Base-by-base conservation (phyloP, 345 rosid genomes). In the Viola odorata region DNA sequence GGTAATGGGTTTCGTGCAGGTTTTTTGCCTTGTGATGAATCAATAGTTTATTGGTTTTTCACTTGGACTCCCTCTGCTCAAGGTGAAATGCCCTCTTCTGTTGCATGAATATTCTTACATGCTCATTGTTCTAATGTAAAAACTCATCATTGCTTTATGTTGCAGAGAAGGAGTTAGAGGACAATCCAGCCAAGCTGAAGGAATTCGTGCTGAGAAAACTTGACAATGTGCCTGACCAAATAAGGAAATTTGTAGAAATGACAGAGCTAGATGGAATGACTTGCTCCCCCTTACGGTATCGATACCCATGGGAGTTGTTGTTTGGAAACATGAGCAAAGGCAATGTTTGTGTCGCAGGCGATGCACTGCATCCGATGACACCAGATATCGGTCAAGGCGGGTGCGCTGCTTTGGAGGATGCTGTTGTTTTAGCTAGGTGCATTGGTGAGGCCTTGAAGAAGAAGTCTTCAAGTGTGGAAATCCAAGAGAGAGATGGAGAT, bases 321-420 rank as follows among this genome's bases (percentile, higher is more conserved):
- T 78, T 82, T 82, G 63, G 81, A 73, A 77, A 78, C 61, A 81
- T 82, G 13, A 73, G 88, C 65, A 82, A 77, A 44, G 85, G 79
- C 51, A 84, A 79, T 47, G 79, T 78, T 2, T 85, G 88, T 55
- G 82, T 84, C 11, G 87, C 86, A 5, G 91, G 89, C 45, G 89
- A 88, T 67, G 89, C 91, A 8, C 79, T 82, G 32, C 91, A 88
- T 65, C 84, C 89, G 8, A 88, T 88, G 88, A 85, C 88, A 17
- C 86, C 89, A 5, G 91, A 85, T 49, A 49, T 83, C 0, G 89
- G 82, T 45, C 96, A 86, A 69, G 94, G 94, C 3, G 94, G 81
- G 11, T 84, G 89, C 62, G 61, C 79, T 2, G 86, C 92, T 52
- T 64, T 86, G 51, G 96, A 89, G 71, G 96, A 86, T 45, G 77